Evolutionary conservation across 495 filamentous ascomycete species (phyloP).

Genomic region (Hypoxylon lenormandii): DNA sequence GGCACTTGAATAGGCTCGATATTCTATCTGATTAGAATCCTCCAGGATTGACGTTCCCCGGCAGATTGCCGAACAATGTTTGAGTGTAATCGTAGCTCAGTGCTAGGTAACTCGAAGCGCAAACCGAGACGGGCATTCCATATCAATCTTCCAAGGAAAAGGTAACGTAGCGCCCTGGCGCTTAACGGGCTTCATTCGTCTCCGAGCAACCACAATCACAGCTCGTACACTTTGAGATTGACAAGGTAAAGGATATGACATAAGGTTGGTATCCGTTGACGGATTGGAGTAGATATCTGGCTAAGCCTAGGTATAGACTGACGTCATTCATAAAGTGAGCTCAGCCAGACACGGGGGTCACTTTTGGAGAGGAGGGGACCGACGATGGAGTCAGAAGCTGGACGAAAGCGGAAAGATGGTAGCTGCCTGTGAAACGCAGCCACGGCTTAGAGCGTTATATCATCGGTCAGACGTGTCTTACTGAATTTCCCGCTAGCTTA

Average conservation of each 20-base stretch:
- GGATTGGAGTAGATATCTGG: background rate
- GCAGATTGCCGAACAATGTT: background rate
- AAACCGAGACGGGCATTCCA: constrained; percentile 27
- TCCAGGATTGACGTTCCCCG: background rate
- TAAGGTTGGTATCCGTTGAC: background rate
- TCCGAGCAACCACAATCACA: too few relatives aligned
- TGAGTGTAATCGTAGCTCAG: background rate
- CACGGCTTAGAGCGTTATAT: background rate
- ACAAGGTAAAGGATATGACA: background rate
- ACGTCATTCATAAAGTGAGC: constrained; percentile 27
- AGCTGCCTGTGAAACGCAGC: background rate
- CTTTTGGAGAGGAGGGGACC: background rate
- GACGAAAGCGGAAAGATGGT: constrained; percentile 17
- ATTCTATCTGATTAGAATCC: background rate
- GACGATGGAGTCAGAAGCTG: constrained; percentile 34
- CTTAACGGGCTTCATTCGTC: too few relatives aligned
- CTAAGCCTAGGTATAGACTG: background rate
- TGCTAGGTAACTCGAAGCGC: background rate
- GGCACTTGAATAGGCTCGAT: constrained; percentile 5
- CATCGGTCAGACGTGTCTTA: background rate
- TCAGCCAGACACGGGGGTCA: constrained; percentile 9
- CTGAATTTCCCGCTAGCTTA: background rate
- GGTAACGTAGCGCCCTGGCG: too few relatives aligned
- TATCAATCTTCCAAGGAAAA: background rate
- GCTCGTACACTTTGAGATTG: too few relatives aligned